Conservation (phyloP, 2,329 filamentous ascomycete species). For the Pseudocercospora eumusae region DNA sequence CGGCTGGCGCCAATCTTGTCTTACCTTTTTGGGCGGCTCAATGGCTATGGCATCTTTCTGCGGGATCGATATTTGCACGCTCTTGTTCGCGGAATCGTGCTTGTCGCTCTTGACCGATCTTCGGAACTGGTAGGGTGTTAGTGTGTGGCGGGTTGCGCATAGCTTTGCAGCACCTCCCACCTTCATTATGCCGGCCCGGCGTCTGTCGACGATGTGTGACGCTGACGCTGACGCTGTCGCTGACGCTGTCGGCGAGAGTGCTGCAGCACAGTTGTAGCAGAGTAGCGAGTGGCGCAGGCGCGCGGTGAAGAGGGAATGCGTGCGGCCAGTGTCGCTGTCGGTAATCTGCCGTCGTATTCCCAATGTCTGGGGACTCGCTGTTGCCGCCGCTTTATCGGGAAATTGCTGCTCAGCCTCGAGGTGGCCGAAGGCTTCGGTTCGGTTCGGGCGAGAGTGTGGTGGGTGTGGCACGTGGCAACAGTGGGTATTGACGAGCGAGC, state of each 20-base stretch:
- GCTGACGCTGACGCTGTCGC: conserved; percentile 4
- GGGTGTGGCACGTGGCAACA: conserved; percentile 5
- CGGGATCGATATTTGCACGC: conserved; percentile 72
- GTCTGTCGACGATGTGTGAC: neutral
- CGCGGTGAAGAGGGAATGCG: neutral
- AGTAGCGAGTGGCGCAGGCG: neutral
- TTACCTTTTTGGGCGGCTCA: conserved; percentile 87
- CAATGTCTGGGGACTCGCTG: neutral
- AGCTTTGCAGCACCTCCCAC: conserved; percentile 18
- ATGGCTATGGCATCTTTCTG: conserved; percentile 87
- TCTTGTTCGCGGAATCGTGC: conserved; percentile 59
- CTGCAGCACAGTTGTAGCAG: neutral
- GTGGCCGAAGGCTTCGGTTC: neutral
- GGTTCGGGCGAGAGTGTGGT: neutral
- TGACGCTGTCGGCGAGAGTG: conserved; percentile 1
- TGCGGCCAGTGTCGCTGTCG: neutral
- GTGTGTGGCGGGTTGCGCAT: conserved; percentile 12
- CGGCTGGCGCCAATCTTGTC: conserved; percentile 40
- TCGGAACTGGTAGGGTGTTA: conserved; percentile 56
- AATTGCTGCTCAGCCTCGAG: conserved; percentile 8
- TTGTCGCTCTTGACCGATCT: conserved; percentile 90
- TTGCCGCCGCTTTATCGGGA: conserved; percentile 3
- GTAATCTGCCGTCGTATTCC: too few species aligned
- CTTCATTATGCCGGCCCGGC: conserved; percentile 23
- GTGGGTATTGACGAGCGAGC: too few species aligned